A percentile compares a stretch with the other conserved stretches of the same genome.
phyloP scores from a whole-genome alignment of 2,329 filamentous ascomycete genomes.

The Dactylellina sp. region DNA sequence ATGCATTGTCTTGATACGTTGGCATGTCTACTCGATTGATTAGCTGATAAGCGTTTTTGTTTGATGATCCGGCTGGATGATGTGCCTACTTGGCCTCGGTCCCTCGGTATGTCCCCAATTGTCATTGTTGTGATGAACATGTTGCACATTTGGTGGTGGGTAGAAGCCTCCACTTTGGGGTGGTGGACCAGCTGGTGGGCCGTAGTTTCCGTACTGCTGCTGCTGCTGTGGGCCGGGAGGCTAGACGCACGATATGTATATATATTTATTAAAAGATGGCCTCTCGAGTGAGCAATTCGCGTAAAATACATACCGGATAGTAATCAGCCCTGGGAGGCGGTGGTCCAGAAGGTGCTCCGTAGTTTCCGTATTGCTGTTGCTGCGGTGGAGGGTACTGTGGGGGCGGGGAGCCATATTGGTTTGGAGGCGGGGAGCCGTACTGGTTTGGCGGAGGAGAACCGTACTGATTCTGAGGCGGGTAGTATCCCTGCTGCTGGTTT shows the following conservation, averaged over 20 bases:
- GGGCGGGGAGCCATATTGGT: conserved; percentile 46
- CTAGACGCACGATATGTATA: conserved; percentile 3
- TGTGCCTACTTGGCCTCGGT: conserved; percentile 33
- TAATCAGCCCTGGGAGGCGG: conserved; percentile 19
- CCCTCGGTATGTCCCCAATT: conserved; percentile 52
- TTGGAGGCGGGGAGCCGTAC: conserved; percentile 35
- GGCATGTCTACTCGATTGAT: conserved; percentile 31
- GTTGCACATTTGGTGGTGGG: conserved; percentile 43
- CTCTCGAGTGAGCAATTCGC: neutral
- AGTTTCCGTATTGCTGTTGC: conserved; percentile 44
- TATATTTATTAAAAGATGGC: neutral
- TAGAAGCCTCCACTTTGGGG: conserved; percentile 36
- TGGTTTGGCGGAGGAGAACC: conserved; percentile 33
- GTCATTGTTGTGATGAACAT: conserved; percentile 33
- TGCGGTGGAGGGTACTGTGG: conserved; percentile 31
- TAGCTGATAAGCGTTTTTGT: neutral
- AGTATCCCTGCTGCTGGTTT: conserved; percentile 26
- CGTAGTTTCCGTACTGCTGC: conserved; percentile 40
- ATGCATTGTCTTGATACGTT: conserved; percentile 40
- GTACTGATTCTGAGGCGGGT: conserved; percentile 18
- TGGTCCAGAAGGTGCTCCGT: conserved; percentile 37
- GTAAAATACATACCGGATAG: conserved; percentile 38
- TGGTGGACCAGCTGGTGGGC: conserved; percentile 32
- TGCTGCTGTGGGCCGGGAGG: conserved; percentile 19
- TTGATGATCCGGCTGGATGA: neutral